Percentiles rank a stretch among this genome's conserved stretches.
phyloP scores from a whole-genome alignment of 768 basidiomycete genomes.

The Tricholoma hemisulphureum region DNA sequence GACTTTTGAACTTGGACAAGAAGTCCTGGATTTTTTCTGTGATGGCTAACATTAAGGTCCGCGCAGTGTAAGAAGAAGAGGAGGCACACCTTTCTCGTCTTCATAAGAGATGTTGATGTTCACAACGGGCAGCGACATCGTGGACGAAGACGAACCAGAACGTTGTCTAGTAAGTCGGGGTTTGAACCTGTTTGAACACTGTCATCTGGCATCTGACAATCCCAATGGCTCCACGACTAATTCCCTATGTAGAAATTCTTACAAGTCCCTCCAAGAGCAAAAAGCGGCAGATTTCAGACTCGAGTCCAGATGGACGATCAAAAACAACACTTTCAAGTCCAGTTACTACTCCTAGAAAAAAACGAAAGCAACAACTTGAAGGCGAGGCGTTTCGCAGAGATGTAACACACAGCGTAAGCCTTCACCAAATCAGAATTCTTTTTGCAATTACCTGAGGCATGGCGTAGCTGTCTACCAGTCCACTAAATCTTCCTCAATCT shows the following conservation, averaged over 20 bases:
- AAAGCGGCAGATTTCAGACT: not conserved
- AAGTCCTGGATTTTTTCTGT: constrained; percentile 71
- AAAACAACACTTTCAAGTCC: not conserved
- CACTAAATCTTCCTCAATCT: constrained; percentile 4
- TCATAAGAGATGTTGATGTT: constrained; percentile 65
- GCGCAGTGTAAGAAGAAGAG: too few relatives aligned
- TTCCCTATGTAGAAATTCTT: constrained; percentile 26
- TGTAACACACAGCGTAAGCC: not conserved
- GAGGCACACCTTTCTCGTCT: constrained; percentile 61
- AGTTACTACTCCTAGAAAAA: constrained; percentile 10
- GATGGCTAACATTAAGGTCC: constrained; percentile 5
- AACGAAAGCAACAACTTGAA: constrained; percentile 10
- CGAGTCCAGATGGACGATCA: not conserved
- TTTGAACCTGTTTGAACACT: constrained; percentile 28
- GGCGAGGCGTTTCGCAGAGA: not conserved
- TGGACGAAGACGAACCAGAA: constrained; percentile 26
- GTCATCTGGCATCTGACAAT: not conserved
- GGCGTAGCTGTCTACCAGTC: not conserved
- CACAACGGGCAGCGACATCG: constrained; percentile 66
- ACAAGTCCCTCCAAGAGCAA: not conserved
- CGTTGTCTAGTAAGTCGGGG: too few relatives aligned
- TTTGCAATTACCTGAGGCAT: not conserved
- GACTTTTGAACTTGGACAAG: constrained; percentile 63
- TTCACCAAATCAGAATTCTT: not conserved
- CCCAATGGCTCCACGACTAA: constrained; percentile 2